Evolutionary conservation across 257 asterid species (phyloP), one percentile per base, ranked within the genome.

Genomic region (Eustoma russellianum): DNA sequence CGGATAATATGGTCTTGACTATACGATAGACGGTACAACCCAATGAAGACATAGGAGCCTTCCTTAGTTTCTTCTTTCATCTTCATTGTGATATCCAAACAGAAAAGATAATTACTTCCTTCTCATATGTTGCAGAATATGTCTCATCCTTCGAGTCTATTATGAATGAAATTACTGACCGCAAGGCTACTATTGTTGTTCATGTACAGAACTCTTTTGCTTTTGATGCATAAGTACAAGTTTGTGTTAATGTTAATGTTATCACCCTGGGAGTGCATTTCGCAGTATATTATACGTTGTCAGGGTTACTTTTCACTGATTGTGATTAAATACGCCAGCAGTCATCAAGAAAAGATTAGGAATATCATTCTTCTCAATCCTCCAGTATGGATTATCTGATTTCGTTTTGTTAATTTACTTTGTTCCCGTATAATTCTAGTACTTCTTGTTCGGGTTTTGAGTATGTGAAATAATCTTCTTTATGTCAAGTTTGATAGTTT

Each of bases 1-100:
- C 98, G 16, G 98, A 90, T 51, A 86, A 68, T 90, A 82, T 55
- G 98, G 95, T 46, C 86, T 90, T 59, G 93, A 90, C 78, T 90
- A 90, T 76, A 86, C 94, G 19, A 55, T 90, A 67, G 82, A 76
- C 66, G 96, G 98, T 81, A 81, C n/a, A 59, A 47, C 17, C 61
- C 55, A 45, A 59, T 38, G 33, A 46, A 49, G 18, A 46, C 13
- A 34, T 17, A 49, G 48, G 24, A 56, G 49, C 46, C 35, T 7
- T 12, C 54, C 53, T 40, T 17, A 28, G 30, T 38, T 38, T 33
- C 49, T 18, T 15, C 13, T 17, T 55, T 50, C 15, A 38, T 1
- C 5, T 16, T 41, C 14, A 53, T 5, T 11, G 12, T 38, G 7
- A 7, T 11, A 13, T 28, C 7, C 38, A 40, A 28, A 6, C 41